These are phyloP conservation scores for Pinus albicaulis DNA, from an alignment of 75 land plant species.

Conservation along the genomic window DNA sequence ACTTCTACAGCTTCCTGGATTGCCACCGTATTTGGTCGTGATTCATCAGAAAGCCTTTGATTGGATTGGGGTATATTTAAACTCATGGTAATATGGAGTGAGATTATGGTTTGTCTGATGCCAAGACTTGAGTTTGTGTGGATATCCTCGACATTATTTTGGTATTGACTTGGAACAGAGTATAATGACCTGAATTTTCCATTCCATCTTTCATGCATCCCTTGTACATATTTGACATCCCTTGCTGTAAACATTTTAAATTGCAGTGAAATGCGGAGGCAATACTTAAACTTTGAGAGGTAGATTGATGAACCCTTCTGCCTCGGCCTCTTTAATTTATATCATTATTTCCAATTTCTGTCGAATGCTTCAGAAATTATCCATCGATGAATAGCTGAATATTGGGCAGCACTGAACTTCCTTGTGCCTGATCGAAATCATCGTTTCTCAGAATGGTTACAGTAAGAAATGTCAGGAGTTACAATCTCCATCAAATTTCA, in stretches of 20 bases:
- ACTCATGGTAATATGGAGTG: neutral
- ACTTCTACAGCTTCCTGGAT: conserved; percentile 9
- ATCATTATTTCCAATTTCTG: neutral
- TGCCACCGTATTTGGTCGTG: neutral
- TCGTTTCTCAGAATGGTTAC: neutral
- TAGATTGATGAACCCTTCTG: neutral
- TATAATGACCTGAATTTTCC: neutral
- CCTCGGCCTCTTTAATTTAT: neutral
- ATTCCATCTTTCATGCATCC: neutral
- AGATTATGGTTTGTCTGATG: neutral
- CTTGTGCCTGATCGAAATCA: neutral
- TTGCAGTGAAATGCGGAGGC: conserved; percentile 1
- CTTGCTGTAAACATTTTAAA: neutral
- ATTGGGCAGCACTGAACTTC: conserved; percentile 2
- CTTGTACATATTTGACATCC: conserved; percentile 1
- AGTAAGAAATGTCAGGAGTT: neutral
- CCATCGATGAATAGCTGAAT: neutral
- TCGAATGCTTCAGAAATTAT: neutral
- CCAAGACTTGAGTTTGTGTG: conserved; percentile 8
- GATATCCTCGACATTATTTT: neutral
- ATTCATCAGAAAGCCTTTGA: conserved; percentile 2
- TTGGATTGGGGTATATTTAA: conserved; percentile 7
- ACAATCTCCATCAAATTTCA: neutral
- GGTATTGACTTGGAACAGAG: conserved; percentile 10
- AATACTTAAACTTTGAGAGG: neutral